Base-by-base conservation (phyloP, 768 basidiomycete species). In the Boletus rufocinnamomeus region DNA sequence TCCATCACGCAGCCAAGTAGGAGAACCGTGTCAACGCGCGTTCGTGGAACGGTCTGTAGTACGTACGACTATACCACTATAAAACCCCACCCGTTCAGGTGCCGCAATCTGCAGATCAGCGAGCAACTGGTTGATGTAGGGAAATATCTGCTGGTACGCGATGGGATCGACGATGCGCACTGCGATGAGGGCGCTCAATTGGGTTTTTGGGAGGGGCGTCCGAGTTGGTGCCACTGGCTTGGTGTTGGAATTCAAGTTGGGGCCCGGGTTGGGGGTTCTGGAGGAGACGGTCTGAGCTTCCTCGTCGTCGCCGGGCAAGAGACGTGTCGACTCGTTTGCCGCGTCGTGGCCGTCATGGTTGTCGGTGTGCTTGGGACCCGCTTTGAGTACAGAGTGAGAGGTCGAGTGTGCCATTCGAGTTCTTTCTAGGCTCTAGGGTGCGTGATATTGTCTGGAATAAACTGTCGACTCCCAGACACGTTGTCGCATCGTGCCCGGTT, bases 121-220 rank as follows among this genome's bases (percentile, higher is more conserved):
- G 52, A 89, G 80, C 70, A 87, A 81, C 66, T 87, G 78, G 62
- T 88, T 88, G 56, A 88, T 79, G 63, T 86, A 89, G 2, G 87
- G 86, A 52, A 81, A 81, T 37, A 88, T 79, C 62, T 87, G 83
- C 1, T 81, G 79, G 71, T 83, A 85, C 6, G 80, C 78, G 21
- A 88, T 76, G 17, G 86, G 84, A 60, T 86, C 86, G 44, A 80
- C 77, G 14, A 87, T 73, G 43, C 85, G 74, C 8, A 83, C 75
- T 37, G 75, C 63, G 56, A 84, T 30, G 16, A 70, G 64, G 25
- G 59, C 56, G 28, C 75, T 74, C 2, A 87, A 69, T 79, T 30
- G 83, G 78, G 48, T 84, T 63, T 68, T 75, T 8, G 77, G 78
- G 25, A 81, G 60, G 2, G 79, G 77, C 0, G 66, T 63, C 13